A percentile compares a stretch with the other conserved stretches of the same genome.
Evolutionary conservation across 2,329 filamentous ascomycete species (phyloP).

Genomic region (Penicillium sp.): DNA sequence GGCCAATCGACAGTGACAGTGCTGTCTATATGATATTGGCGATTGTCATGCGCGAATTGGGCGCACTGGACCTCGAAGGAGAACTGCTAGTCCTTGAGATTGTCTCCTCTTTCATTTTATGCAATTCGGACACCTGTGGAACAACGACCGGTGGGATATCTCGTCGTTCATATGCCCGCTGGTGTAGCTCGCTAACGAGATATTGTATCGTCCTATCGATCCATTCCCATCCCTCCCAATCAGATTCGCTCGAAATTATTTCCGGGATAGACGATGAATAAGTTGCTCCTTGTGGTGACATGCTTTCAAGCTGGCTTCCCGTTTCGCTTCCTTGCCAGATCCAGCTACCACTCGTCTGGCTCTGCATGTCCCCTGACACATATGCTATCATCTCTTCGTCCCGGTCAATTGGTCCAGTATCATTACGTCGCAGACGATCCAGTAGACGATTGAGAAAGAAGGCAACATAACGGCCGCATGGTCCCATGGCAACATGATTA

Average conservation of each 20-base stretch:
- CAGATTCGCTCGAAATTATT: constrained; percentile 23
- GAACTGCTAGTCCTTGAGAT: constrained; percentile 15
- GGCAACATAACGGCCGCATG: constrained; percentile 74
- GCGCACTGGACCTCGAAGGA: constrained; percentile 23
- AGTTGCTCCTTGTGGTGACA: constrained; percentile 20
- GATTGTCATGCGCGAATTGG: constrained; percentile 44
- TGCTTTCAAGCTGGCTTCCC: constrained; percentile 32
- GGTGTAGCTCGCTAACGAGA: constrained; percentile 45
- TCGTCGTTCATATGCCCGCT: constrained; percentile 18
- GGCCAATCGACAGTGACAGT: background rate
- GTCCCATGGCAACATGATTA: constrained; percentile 66
- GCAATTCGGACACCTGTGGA: constrained; percentile 12
- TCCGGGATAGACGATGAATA: background rate
- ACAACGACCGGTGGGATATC: constrained; percentile 8
- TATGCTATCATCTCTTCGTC: constrained; percentile 91
- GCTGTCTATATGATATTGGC: constrained; percentile 39
- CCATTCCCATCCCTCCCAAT: constrained; percentile 78
- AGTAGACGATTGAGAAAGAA: constrained; percentile 73
- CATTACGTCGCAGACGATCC: constrained; percentile 49
- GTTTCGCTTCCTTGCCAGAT: constrained; percentile 68
- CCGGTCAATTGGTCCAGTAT: constrained; percentile 45
- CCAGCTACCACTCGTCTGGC: constrained; percentile 73
- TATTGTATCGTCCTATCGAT: constrained; percentile 62
- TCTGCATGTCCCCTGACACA: constrained; percentile 80
- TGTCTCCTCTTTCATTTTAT: constrained; percentile 22